Percentiles rank a stretch among this genome's conserved stretches.
Evolutionary conservation across 352 stramenopile species (phyloP).

Genomic region (Pythium periplocum): DNA sequence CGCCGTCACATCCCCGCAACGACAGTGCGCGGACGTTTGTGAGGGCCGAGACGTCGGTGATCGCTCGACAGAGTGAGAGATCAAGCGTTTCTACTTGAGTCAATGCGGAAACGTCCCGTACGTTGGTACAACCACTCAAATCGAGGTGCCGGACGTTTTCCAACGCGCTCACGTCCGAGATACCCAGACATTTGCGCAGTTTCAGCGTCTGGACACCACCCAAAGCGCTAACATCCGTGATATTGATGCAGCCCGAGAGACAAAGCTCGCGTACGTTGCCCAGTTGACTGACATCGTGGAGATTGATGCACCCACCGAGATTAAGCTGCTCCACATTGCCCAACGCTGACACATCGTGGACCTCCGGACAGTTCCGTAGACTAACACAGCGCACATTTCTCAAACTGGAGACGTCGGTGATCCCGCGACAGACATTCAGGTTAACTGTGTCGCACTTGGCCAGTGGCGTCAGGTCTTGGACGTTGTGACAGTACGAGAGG

Average conservation of each 20-base stretch:
- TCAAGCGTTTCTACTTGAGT: slow-evolving; percentile 23
- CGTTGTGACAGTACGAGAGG: slow-evolving; percentile 62
- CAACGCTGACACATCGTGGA: slow-evolving; percentile 42
- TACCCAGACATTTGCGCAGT: slow-evolving; percentile 49
- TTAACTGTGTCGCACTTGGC: slow-evolving; percentile 40
- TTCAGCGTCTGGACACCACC: slow-evolving; percentile 41
- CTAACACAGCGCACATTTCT: slow-evolving; percentile 33
- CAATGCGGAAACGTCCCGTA: slow-evolving; percentile 48
- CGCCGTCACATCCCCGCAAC: slow-evolving; percentile 32
- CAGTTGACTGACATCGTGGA: slow-evolving; percentile 39
- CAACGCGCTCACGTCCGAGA: slow-evolving; percentile 42
- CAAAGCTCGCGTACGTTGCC: slow-evolving; percentile 36
- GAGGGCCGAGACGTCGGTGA: slow-evolving; percentile 21
- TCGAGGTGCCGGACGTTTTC: slow-evolving; percentile 45
- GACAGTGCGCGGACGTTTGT: slow-evolving; percentile 15
- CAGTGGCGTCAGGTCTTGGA: slow-evolving; percentile 42
- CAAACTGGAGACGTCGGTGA: slow-evolving; percentile 43
- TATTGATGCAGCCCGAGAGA: slow-evolving; percentile 53
- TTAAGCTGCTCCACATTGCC: slow-evolving; percentile 47
- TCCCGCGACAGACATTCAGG: slow-evolving; percentile 54
- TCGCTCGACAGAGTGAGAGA: slow-evolving; percentile 36
- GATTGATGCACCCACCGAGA: slow-evolving; percentile 40
- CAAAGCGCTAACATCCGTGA: slow-evolving; percentile 47
- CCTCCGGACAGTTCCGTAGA: slow-evolving; percentile 51
- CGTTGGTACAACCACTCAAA: slow-evolving; percentile 41